phyloP scores from a whole-genome alignment of 139 green algal genomes.

The Ettlia oleoabundans region DNA sequence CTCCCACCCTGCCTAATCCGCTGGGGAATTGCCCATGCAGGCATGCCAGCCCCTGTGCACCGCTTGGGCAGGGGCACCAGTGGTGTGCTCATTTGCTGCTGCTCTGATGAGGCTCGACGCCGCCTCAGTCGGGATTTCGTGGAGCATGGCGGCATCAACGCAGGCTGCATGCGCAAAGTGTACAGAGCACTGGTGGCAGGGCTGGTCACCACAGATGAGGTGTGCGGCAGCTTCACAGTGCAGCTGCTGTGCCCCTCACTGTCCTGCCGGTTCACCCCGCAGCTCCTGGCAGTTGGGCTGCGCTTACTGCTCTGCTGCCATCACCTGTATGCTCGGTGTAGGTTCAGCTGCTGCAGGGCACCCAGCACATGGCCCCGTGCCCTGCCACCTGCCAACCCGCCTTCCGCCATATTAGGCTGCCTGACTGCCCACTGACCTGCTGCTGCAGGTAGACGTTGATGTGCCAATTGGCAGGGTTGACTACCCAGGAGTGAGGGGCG shows the following conservation, averaged over 20 bases:
- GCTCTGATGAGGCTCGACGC: constrained; percentile 31
- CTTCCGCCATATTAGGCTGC: not conserved
- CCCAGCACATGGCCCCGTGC: not conserved
- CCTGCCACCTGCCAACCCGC: not conserved
- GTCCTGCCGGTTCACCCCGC: too few species aligned
- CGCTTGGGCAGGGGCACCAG: constrained; percentile 54
- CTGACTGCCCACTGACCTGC: not conserved
- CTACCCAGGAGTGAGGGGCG: constrained; percentile 40
- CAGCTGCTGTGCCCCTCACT: not conserved
- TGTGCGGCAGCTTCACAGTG: not conserved
- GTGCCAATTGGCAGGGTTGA: constrained; percentile 51
- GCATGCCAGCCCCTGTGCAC: constrained; percentile 49
- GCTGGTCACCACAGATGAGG: constrained; percentile 5
- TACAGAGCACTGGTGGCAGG: constrained; percentile 55
- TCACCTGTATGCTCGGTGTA: too few species aligned
- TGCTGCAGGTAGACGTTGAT: constrained; percentile 34
- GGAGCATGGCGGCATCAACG: not conserved
- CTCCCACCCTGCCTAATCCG: too few species aligned
- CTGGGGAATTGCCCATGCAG: too few species aligned
- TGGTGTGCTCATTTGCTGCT: constrained; percentile 56
- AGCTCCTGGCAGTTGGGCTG: too few species aligned
- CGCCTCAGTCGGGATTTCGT: constrained; percentile 43
- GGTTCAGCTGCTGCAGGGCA: too few species aligned
- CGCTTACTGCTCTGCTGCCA: too few species aligned
- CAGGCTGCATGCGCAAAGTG: constrained; percentile 36